Conservation (phyloP, 306 rosid species). For the Rosa rugosa region DNA sequence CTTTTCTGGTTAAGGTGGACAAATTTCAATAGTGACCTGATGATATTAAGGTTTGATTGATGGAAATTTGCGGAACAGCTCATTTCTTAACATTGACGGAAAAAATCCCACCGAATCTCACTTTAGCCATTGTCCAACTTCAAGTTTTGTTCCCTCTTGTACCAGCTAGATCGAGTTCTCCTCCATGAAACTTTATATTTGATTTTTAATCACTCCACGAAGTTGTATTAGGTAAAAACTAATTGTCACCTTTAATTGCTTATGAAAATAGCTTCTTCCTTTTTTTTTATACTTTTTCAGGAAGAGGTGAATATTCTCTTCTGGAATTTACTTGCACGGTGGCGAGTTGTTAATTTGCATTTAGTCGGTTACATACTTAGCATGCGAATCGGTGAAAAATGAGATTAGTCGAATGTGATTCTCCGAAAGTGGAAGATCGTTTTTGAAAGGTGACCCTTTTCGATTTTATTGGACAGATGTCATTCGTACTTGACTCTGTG, state of each 20-base stretch:
- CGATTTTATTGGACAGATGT: constrained; percentile 49
- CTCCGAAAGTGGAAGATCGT: constrained; percentile 19
- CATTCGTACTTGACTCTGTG: constrained; percentile 44
- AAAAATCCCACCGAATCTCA: constrained; percentile 24
- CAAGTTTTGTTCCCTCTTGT: neutral
- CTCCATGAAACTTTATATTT: neutral
- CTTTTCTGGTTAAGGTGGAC: neutral
- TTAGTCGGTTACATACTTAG: neutral
- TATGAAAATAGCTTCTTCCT: neutral
- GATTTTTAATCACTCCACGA: neutral
- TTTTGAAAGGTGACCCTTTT: constrained; percentile 27
- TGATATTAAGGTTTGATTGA: neutral
- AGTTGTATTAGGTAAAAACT: constrained; percentile 5
- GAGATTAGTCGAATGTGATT: constrained; percentile 1
- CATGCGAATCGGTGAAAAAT: constrained; percentile 25
- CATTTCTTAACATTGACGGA: constrained; percentile 9
- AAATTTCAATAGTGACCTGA: neutral
- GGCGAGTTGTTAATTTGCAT: neutral
- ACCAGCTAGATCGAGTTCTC: neutral
- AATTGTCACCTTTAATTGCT: neutral
- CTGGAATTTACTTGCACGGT: neutral
- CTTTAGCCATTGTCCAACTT: constrained; percentile 19
- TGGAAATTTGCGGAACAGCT: constrained; percentile 19
- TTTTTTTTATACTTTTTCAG: neutral
- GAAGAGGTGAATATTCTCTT: neutral